Evolutionary conservation across 2,329 filamentous ascomycete species (phyloP), one percentile per base, ranked within the genome.

Genomic region (Pseudogymnoascus sp.): DNA sequence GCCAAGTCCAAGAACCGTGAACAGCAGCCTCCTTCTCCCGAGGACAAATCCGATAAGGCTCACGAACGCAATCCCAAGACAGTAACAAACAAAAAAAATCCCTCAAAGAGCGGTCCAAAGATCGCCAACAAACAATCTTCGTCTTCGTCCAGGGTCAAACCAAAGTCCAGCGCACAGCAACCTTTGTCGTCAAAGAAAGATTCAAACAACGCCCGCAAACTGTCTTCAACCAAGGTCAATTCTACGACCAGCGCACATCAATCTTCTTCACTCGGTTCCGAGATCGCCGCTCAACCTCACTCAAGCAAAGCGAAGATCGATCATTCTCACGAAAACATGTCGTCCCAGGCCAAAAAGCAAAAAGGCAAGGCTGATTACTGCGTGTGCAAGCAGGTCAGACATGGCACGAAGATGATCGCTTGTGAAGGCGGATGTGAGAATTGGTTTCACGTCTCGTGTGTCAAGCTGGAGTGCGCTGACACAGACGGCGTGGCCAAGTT

Each of bases 391-490:
- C 69, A 70, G 42, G 70, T 70, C 40, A 70, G 73, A 62, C 70
- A 74, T 67, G 70, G 72, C 63, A 67, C 70, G 6, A 72, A 72
- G 70, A 74, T 74, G 71, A 69, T 73, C 7, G 68, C 68, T 25
- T 74, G 71, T 56, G 72, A 73, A 50, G 71, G 71, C 8, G 69
- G 68, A 18, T 74, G 72, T 46, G 65, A 72, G 28, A 72, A 73
- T 44, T 74, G 72, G 72, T 74, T 71, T 59, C 72, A 74, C 61
- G 72, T 70, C 62, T 68, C 67, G 12, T 74, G 72, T 38, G 66
- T 74, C 38, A 63, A 66, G 37, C 67, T 73, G 34, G 64, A 70
- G 25, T 68, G 70, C 12, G 67, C 66, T 1, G 71, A 73, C 60
- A 34, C 50, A 34, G 28, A 34, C 50, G 50, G 50, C 11, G 50